Percentiles rank a stretch among this genome's conserved stretches.
Conservation (phyloP, 352 stramenopile genomes). For the Globisporangium rhizosaccharum region DNA sequence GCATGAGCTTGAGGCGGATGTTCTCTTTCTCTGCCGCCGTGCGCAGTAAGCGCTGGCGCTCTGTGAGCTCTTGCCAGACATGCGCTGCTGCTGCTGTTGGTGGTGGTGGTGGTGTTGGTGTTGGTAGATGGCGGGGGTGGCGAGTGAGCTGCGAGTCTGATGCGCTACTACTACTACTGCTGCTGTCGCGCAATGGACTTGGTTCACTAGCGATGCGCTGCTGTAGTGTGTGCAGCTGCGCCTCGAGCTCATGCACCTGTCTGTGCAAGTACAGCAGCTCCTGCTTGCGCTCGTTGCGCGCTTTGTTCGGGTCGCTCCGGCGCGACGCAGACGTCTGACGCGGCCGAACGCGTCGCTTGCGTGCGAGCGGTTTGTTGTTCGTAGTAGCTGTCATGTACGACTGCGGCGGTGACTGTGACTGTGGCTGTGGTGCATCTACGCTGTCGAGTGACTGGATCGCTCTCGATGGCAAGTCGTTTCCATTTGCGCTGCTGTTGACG, state of each 20-base stretch:
- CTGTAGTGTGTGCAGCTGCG: neutral
- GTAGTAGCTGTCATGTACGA: neutral
- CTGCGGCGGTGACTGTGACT: neutral
- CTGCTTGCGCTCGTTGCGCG: constrained; percentile 13
- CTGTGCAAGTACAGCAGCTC: constrained; percentile 13
- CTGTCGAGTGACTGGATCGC: no score
- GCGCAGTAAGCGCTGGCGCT: constrained; percentile 1
- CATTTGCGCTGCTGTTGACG: neutral
- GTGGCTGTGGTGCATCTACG: neutral
- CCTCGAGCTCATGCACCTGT: constrained; percentile 4
- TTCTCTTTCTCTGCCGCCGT: constrained; percentile 35
- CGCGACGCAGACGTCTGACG: neutral
- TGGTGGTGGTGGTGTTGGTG: neutral
- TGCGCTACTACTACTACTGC: neutral
- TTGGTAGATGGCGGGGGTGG: neutral
- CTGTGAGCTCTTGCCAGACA: constrained; percentile 6
- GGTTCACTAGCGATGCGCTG: neutral
- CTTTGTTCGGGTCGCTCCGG: constrained; percentile 12
- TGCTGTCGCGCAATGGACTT: neutral
- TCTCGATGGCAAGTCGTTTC: neutral
- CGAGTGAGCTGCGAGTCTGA: neutral
- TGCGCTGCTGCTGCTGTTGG: neutral
- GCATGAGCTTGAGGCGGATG: constrained; percentile 37
- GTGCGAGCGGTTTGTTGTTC: neutral
- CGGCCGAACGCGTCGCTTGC: neutral